These are phyloP conservation scores for Russula sp. DNA, from an alignment of 768 basidiomycete genomes.

Conservation along the genomic window DNA sequence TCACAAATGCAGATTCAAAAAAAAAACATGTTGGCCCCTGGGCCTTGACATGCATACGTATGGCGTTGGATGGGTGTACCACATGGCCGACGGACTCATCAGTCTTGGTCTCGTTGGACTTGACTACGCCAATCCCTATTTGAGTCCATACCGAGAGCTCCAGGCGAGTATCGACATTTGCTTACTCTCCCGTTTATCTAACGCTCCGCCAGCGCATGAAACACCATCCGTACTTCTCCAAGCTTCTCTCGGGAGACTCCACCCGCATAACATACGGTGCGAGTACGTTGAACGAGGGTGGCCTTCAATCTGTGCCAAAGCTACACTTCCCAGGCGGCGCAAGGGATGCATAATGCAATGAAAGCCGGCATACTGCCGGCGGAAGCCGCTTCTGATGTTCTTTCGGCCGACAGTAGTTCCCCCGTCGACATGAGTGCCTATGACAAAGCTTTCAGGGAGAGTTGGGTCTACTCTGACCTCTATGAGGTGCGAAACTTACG, in stretches of 20 bases:
- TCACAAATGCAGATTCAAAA: no score
- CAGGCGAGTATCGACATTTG: conserved; percentile 49
- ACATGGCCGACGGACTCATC: conserved; percentile 90
- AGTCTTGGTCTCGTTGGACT: conserved; percentile 85
- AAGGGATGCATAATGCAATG: no score
- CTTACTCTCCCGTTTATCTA: neutral
- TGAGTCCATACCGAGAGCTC: conserved; percentile 88
- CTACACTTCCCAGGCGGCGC: no score
- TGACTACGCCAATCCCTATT: conserved; percentile 91
- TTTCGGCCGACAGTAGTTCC: conserved; percentile 33
- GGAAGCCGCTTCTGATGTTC: conserved; percentile 70
- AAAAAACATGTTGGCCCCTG: conserved; percentile 75
- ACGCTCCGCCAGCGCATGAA: conserved; percentile 67
- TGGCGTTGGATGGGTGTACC: conserved; percentile 93
- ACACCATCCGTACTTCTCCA: conserved; percentile 87
- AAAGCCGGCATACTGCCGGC: no score
- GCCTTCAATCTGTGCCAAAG: conserved; percentile 84
- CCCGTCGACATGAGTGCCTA: conserved; percentile 67
- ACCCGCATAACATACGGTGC: conserved; percentile 89
- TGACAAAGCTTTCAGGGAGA: conserved; percentile 57
- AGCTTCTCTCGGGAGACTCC: conserved; percentile 65
- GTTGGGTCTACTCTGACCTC: conserved; percentile 84
- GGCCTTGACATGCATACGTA: conserved; percentile 56
- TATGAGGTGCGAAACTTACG: conserved; percentile 88
- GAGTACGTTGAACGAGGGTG: conserved; percentile 87